Evolutionary conservation across 768 basidiomycete genomes (phyloP), one percentile per base, ranked within the genome.

Genomic region (Lactifluus hygrophoroides): DNA sequence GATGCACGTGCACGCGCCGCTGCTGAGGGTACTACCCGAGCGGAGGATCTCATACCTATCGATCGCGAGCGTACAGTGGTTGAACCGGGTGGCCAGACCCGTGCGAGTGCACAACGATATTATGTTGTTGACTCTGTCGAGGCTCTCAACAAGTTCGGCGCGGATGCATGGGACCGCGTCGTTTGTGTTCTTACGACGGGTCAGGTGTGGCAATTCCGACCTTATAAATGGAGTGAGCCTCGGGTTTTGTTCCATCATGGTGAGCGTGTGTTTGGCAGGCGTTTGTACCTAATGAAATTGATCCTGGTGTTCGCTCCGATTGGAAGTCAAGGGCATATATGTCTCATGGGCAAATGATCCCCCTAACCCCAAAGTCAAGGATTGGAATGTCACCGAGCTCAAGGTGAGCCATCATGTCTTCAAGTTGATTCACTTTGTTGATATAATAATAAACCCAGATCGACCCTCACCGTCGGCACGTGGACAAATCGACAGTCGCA

Each of bases 171-270:
- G 94, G 94, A 97, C 56, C 82, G 95, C 37, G 96, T 99, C 5
- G 87, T 96, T 4, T 96, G 94, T 64, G 95, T 99, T 16, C 87
- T 96, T 84, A 98, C 96, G 9, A 99, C 96, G 0, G 96, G 96
- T 1, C 95, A 98, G 65, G 87, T 89, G 32, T 97, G 96, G 96
- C 96, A 99, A 69, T 99, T 99, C 73, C 78, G 86, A 57, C 88
- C 90, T 17, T 98, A 98, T 74, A 94, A 95, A 69, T 99, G 95
- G 95, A 85, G 80, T 50, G 94, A 98, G 67, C 96, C 96, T 1
- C 83, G 84, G 59, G 80, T 88, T 51, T 72, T 99, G 27, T 98
- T 99, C 73, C 90, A 96, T 68, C 88, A 98, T 67, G 94, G 94
- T 95, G 63, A 46, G 76, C 65, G 9, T 9, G 75, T 65, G 5